Base-by-base conservation (phyloP, 2,329 filamentous ascomycete species). In the Botrytis fragariae region DNA sequence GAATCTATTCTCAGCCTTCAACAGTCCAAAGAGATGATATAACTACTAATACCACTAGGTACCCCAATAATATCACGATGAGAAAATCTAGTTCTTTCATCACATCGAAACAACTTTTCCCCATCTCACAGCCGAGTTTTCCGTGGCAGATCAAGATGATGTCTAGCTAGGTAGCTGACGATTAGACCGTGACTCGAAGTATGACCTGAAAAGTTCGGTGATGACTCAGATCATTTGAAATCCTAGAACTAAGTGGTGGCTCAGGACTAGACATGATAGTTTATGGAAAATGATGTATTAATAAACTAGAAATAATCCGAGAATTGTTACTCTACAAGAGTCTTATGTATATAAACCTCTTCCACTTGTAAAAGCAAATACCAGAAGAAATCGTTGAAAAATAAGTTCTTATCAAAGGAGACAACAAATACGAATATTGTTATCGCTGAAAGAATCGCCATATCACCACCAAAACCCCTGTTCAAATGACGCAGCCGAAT, bases 401-500 rank as follows among this genome's bases (percentile, higher is more conserved):
- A 60, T 8, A 6, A 14, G 5, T 14, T 60, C 22, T n/a, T 39
- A 25, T 37, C 12, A 20, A 10, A 6, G 12, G 4, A 60, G 32
- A 37, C 1, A 60, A 60, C 6, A 25, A 12, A 42, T 42, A 18
- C 16, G 8, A 37, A 48, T 12, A 32, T 51, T 37, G 44, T 51
- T 48, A n/a, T 65, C 44, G 29, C 32, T 48, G 20, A 48, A 8
- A 65, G 10, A 65, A 35, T 25, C 25, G 3, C 32, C 32, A 25
- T 37, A 60, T 9, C 61, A n/a, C n/a, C 14, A 45, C 18, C 6
- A 22, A 10, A 9, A 51, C 45, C 64, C 64, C n/a, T 51, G 64
- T 68, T n/a, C 37, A 39, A 42, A 68, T 68, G 65, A 68, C 48
- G 65, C 65, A 68, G 48, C 25, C 39, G 1, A 22, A 54, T 54